phyloP scores from a whole-genome alignment of 257 asterid genomes.

The Ilex aquifolium region DNA sequence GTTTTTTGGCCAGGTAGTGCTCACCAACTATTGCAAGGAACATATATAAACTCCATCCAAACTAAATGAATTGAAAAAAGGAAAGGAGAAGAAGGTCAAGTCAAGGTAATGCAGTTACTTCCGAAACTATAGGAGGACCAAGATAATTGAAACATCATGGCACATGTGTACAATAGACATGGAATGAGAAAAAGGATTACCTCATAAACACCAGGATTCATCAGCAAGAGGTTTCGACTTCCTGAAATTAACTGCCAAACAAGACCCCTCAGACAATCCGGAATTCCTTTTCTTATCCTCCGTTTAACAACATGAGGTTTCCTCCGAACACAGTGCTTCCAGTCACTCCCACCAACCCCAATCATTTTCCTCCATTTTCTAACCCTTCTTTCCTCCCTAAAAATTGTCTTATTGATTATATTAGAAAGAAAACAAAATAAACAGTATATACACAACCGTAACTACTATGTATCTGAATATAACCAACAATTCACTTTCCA shows the following conservation, averaged over 20 bases:
- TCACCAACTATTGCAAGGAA: no score
- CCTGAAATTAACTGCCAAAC: conserved; percentile 99
- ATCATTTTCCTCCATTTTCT: conserved; percentile 99
- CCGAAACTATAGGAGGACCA: no score
- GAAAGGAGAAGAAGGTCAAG: no score
- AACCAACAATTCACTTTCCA: not conserved
- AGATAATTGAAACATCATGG: no score
- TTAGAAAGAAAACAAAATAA: not conserved
- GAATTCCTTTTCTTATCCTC: conserved; percentile 96
- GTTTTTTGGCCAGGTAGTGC: no score
- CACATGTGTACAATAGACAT: no score
- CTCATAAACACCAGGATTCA: conserved; percentile 99
- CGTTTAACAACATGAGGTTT: conserved; percentile 93
- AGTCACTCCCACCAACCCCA: conserved; percentile 98
- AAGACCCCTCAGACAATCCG: conserved; percentile 96
- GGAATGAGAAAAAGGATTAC: conserved; percentile 24
- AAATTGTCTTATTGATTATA: conserved; percentile 14
- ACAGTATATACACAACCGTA: not conserved
- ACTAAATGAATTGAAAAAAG: no score
- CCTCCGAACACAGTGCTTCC: conserved; percentile 93
- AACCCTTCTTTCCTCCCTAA: conserved; percentile 85
- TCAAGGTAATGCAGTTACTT: no score
- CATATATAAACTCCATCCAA: no score
- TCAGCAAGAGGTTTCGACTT: conserved; percentile 92
- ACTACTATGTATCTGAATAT: not conserved